Percentiles rank a stretch among this genome's conserved stretches.
Conservation (phyloP, 768 basidiomycete genomes). For the Phylloporus sp. region DNA sequence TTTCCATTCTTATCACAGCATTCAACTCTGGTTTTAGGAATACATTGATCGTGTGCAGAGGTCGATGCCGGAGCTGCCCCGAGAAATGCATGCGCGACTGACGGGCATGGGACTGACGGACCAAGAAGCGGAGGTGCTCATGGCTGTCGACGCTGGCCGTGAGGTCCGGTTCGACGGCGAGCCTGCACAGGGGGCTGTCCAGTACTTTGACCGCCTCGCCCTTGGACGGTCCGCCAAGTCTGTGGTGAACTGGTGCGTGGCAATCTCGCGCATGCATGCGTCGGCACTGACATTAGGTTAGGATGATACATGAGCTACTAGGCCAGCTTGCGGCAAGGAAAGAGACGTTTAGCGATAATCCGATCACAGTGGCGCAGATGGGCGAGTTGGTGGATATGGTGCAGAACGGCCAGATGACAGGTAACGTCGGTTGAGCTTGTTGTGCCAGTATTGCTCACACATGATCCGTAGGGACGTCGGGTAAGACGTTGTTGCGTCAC, state of each 20-base stretch:
- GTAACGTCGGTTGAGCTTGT: conserved; percentile 35
- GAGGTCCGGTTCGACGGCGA: conserved; percentile 64
- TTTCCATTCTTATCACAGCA: background rate
- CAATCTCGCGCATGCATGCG: too few species aligned
- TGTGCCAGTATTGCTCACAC: background rate
- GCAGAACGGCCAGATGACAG: conserved; percentile 60
- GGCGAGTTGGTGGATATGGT: conserved; percentile 79
- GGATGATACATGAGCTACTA: conserved; percentile 86
- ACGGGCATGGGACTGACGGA: conserved; percentile 49
- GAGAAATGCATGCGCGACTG: conserved; percentile 56
- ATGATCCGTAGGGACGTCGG: conserved; percentile 61
- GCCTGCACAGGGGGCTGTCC: conserved; percentile 50
- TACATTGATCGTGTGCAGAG: conserved; percentile 52
- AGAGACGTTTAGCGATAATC: conserved; percentile 54
- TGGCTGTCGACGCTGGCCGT: conserved; percentile 63
- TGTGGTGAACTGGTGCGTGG: conserved; percentile 76
- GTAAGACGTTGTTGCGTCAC: conserved; percentile 69
- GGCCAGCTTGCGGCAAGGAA: conserved; percentile 67
- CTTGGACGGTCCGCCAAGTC: conserved; percentile 57
- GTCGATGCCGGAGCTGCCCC: conserved; percentile 75
- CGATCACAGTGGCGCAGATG: conserved; percentile 60
- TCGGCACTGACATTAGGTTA: conserved; percentile 25
- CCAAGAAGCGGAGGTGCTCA: conserved; percentile 71
- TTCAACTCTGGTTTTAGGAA: conserved; percentile 38
- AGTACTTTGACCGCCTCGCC: conserved; percentile 76